Evolutionary conservation across 768 basidiomycete species (phyloP).

Genomic region (Boletus insuetus): DNA sequence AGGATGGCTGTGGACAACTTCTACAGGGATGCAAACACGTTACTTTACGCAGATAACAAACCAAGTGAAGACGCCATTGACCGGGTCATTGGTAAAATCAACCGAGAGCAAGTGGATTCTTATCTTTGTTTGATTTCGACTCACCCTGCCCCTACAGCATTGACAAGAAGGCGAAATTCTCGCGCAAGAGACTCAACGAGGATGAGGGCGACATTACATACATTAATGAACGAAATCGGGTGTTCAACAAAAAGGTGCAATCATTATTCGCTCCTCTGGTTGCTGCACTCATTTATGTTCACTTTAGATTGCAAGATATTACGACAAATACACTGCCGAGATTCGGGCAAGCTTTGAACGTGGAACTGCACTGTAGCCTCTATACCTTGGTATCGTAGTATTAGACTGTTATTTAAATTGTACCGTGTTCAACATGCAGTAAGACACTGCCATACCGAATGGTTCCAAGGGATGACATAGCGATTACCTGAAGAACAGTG

Average conservation of each 20-base stretch:
- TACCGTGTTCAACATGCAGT: neutral
- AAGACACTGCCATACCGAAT: no score
- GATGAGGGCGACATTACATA: constrained; percentile 97
- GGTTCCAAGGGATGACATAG: neutral
- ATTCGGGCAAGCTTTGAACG: constrained; percentile 98
- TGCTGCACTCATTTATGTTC: neutral
- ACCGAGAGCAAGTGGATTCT: constrained; percentile 71
- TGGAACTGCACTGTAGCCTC: constrained; percentile 79
- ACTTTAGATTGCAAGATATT: constrained; percentile 83
- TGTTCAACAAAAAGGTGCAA: constrained; percentile 94
- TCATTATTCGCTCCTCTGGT: neutral
- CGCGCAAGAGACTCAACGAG: constrained; percentile 85
- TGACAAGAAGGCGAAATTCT: constrained; percentile 88
- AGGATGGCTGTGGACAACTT: constrained; percentile 73
- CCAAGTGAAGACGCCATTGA: constrained; percentile 96
- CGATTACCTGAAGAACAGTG: no score
- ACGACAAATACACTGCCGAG: constrained; percentile 95
- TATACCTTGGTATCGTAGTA: constrained; percentile 8
- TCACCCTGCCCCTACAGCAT: constrained; percentile 46
- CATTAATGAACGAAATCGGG: constrained; percentile 97
- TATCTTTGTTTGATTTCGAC: neutral
- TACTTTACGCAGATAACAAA: constrained; percentile 93
- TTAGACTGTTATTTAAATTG: neutral
- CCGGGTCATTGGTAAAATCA: constrained; percentile 86
- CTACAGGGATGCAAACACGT: constrained; percentile 90